Conservation (phyloP, 2,329 filamentous ascomycete species). For the Stenocarpella maydis region DNA sequence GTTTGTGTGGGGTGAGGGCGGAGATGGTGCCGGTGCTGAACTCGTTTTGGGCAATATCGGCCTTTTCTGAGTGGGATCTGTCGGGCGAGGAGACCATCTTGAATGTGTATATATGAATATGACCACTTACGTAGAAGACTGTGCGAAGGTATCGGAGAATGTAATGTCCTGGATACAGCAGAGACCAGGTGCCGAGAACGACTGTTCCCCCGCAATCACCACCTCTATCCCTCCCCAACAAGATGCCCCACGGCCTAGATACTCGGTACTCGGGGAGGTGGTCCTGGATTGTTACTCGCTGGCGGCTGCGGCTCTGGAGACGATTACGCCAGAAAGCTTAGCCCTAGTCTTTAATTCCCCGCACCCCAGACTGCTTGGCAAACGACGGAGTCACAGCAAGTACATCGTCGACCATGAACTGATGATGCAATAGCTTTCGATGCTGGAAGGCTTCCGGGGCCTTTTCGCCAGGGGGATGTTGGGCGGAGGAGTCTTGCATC, state of each 20-base stretch:
- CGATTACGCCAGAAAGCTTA: slow-evolving; percentile 14
- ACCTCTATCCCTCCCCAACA: not conserved
- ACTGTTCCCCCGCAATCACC: not conserved
- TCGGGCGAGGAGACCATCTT: slow-evolving; percentile 16
- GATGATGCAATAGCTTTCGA: not conserved
- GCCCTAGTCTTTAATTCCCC: slow-evolving; percentile 11
- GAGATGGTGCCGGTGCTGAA: not conserved
- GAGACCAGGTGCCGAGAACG: not conserved
- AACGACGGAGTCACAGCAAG: not conserved
- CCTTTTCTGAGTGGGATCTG: slow-evolving; percentile 24
- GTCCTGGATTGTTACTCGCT: slow-evolving; percentile 12
- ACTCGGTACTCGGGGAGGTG: slow-evolving; percentile 5
- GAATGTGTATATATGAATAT: not conserved
- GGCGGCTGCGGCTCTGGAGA: slow-evolving; percentile 6
- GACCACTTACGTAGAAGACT: too few species aligned
- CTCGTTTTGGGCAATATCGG: slow-evolving; percentile 29
- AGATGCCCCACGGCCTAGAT: slow-evolving; percentile 2
- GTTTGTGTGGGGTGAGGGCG: not conserved
- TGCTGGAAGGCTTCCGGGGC: not conserved
- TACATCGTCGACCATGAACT: not conserved
- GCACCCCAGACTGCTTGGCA: slow-evolving; percentile 13
- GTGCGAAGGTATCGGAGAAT: not conserved
- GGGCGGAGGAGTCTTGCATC: not conserved
- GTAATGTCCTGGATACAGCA: not conserved
- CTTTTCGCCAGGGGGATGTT: not conserved